Conservation (phyloP, 306 rosid species). For the Pterocarpus macrocarpus region DNA sequence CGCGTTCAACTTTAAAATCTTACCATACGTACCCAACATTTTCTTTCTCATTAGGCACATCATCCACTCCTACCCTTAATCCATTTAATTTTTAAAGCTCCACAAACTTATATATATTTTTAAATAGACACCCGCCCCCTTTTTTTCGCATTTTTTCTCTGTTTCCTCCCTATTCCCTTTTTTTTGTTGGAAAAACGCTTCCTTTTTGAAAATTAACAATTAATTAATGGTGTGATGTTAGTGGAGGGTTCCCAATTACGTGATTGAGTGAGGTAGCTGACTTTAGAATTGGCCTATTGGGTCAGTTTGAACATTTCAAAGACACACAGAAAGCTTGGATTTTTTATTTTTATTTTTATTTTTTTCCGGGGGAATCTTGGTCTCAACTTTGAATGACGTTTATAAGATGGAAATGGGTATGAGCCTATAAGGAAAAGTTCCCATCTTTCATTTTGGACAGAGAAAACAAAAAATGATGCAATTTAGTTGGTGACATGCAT, state of each 20-base stretch:
- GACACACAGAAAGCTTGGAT: neutral
- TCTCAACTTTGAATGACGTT: neutral
- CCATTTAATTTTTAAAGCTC: conserved; percentile 10
- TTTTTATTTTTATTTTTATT: neutral
- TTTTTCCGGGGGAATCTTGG: neutral
- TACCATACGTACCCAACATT: neutral
- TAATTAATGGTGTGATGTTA: conserved; percentile 12
- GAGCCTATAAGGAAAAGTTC: conserved; percentile 36
- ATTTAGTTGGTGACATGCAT: conserved; percentile 44
- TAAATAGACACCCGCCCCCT: neutral
- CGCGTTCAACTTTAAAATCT: conserved; percentile 72
- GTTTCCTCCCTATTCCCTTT: neutral
- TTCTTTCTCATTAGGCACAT: conserved; percentile 47
- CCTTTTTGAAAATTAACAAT: neutral
- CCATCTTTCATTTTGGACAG: conserved; percentile 4
- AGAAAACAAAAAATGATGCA: neutral
- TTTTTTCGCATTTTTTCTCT: neutral
- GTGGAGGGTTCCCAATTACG: conserved; percentile 42
- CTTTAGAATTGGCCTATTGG: conserved; percentile 40
- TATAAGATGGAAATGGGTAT: conserved; percentile 34
- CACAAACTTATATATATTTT: conserved; percentile 21
- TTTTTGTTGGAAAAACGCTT: conserved; percentile 21
- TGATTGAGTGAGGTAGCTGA: conserved; percentile 48
- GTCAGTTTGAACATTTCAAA: conserved; percentile 48
- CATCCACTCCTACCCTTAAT: conserved; percentile 25